A percentile compares a stretch with the other conserved stretches of the same genome.
Evolutionary conservation across 495 filamentous ascomycete genomes (phyloP).

Genomic region (Evernia prunastri): DNA sequence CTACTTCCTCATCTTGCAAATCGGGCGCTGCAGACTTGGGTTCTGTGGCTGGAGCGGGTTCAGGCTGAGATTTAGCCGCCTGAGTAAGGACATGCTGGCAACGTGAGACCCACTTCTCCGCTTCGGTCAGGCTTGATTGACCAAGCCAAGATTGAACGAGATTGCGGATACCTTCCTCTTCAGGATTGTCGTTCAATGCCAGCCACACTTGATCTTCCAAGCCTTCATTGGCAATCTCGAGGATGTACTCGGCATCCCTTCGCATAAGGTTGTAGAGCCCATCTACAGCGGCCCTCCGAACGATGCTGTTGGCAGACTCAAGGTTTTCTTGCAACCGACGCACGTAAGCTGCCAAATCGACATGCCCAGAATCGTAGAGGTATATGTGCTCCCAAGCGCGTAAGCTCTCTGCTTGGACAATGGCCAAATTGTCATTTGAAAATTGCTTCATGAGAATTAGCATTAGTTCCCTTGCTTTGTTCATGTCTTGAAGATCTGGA

Average conservation of each 20-base stretch:
- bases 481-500: constrained; percentile 87
- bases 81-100: constrained; percentile 86
- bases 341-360: constrained; percentile 78
- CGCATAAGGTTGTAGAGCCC: constrained; percentile 94
- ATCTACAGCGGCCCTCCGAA: constrained; percentile 76
- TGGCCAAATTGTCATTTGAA: constrained; percentile 64
- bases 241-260: constrained; percentile 71
- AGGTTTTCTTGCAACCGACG: constrained; percentile 71
- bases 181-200: constrained; percentile 67
- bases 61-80: constrained; percentile 54
- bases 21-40: constrained; percentile 56
- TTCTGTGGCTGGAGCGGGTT: constrained; percentile 43
- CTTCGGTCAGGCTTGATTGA: constrained; percentile 73
- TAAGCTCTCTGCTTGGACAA: constrained; percentile 70
- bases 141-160: constrained; percentile 87
- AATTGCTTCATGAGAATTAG: constrained; percentile 80
- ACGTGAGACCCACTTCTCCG: constrained; percentile 74
- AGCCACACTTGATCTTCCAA: constrained; percentile 92
- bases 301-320: constrained; percentile 54
- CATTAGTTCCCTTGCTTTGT: constrained; percentile 86
- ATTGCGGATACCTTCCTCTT: constrained; percentile 67
- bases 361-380: constrained; percentile 80
- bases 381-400: constrained; percentile 86
- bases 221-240: constrained; percentile 61
- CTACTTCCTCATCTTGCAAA: constrained; percentile 90